Base-by-base conservation (phyloP, 2,329 filamentous ascomycete genomes). In the Boeremia lycopersici region DNA sequence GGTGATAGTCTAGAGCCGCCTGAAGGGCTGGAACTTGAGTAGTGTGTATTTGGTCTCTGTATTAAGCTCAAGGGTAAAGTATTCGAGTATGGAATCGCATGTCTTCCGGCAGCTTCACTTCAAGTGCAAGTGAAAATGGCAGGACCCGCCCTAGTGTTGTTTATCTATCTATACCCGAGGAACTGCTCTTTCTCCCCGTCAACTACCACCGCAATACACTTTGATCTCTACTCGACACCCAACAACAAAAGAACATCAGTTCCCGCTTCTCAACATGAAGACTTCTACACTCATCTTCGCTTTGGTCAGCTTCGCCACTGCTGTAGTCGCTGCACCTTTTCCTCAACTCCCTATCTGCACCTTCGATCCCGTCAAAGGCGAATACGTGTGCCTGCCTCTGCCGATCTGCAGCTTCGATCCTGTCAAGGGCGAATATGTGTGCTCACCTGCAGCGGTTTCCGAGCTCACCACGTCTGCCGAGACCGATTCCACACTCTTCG, bases 221-320 rank as follows among this genome's bases (percentile, higher is more conserved):
- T 1, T 40, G 9, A 11, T 12, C 17, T 9, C 7, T 25, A 23
- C 19, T 23, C 19, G 5, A 23, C 19, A 23, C 19, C 19, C 19
- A 3, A 23, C 2, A 23, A 23, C 19, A 23, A 23, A 2, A 23
- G 19, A 23, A 23, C 9, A 13, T 4, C 26, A 30, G n/a, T 3
- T 10, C 7, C 17, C n/a, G 31, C 9, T 19, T 12, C 6, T 31
- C 12, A 15, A 33, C 10, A 45, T 66, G 11, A 81, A 57, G 49
- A 80, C 77, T 4, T 65, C 58, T 3, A 78, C 77, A 60, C 80
- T 74, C 39, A 6, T 34, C 10, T 6, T 34, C 35, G 34, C 41
- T 8, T n/a, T 44, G 3, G 25, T 6, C 10, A n/a, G 34, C 35
- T 34, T 45, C 15, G n/a, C 19, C 8, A 17, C 29, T 15, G 31